phyloP scores from a whole-genome alignment of 1,284 basidiomycete species.

The Tylopilus orsonianus region DNA sequence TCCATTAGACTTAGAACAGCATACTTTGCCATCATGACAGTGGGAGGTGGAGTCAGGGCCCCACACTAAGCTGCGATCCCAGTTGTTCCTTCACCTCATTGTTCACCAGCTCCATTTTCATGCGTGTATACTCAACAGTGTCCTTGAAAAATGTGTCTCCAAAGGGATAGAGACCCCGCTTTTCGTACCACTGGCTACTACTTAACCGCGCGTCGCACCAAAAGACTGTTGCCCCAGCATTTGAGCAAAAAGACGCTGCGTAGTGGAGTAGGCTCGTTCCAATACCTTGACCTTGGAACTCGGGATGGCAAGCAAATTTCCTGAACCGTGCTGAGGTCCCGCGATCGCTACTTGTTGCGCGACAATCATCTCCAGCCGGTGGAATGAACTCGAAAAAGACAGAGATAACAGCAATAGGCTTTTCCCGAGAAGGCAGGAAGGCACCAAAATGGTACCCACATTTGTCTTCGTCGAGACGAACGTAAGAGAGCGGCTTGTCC shows the following conservation, averaged over 20 bases:
- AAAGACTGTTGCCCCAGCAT: conserved; percentile 40
- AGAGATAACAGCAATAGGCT: conserved; percentile 53
- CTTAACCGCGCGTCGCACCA: conserved; percentile 60
- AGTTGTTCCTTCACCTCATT: not conserved
- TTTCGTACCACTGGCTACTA: conserved; percentile 51
- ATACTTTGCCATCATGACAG: conserved; percentile 1
- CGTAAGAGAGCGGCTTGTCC: conserved; percentile 45
- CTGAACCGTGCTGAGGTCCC: conserved; percentile 47
- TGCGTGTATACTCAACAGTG: conserved; percentile 52
- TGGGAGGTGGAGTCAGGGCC: not conserved
- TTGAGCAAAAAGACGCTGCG: conserved; percentile 38
- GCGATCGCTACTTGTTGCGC: conserved; percentile 3
- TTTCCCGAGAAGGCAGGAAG: conserved; percentile 37
- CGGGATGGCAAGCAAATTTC: conserved; percentile 56
- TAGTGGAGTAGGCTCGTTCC: conserved; percentile 49
- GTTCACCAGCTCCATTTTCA: conserved; percentile 38
- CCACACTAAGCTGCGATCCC: not conserved
- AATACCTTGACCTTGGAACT: conserved; percentile 50
- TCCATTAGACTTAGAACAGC: not conserved
- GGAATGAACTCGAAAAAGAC: conserved; percentile 50
- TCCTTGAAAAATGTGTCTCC: conserved; percentile 54
- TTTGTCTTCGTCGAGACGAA: conserved; percentile 53
- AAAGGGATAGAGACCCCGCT: conserved; percentile 47
- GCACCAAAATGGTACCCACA: conserved; percentile 53
- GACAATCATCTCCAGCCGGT: conserved; percentile 17